Conservation (phyloP, 2,329 filamentous ascomycete genomes). For the Cladophialophora carrionii region DNA sequence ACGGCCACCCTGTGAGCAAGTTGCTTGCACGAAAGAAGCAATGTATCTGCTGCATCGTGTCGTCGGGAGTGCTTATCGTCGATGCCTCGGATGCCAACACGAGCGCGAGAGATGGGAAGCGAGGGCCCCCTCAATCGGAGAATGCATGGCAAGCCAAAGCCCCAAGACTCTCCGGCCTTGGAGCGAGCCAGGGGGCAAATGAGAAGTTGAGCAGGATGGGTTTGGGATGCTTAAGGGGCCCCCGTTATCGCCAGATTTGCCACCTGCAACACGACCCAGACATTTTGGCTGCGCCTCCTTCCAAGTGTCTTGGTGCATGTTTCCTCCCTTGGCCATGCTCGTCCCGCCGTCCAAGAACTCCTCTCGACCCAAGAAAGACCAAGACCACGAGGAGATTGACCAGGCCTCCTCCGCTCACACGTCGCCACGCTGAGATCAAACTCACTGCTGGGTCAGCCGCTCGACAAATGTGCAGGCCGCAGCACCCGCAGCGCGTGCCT, state of each 20-base stretch:
- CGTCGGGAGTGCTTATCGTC: slow-evolving; percentile 11
- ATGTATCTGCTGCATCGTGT: slow-evolving; percentile 2
- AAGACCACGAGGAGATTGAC: slow-evolving; percentile 21
- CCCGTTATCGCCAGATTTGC: slow-evolving; percentile 2
- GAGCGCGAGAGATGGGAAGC: background rate
- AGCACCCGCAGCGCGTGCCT: background rate
- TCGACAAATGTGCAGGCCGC: background rate
- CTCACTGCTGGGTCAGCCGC: background rate
- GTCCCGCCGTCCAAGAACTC: slow-evolving; percentile 28
- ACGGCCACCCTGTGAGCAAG: background rate
- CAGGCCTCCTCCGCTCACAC: background rate
- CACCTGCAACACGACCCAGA: slow-evolving; percentile 6
- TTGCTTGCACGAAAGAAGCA: slow-evolving; percentile 8
- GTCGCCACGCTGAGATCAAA: background rate
- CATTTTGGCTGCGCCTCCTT: slow-evolving; percentile 20
- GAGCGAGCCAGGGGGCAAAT: slow-evolving; percentile 7
- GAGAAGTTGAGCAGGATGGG: slow-evolving; percentile 1
- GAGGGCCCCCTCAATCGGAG: slow-evolving; percentile 1
- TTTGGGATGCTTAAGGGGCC: background rate
- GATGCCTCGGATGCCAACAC: background rate
- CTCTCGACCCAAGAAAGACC: slow-evolving; percentile 29
- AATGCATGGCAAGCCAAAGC: slow-evolving; percentile 9
- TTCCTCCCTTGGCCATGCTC: slow-evolving; percentile 19
- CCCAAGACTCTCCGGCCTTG: slow-evolving; percentile 23
- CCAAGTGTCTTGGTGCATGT: slow-evolving; percentile 3